phyloP scores from a whole-genome alignment of 2,329 filamentous ascomycete genomes.

The Cordyceps farinosa region DNA sequence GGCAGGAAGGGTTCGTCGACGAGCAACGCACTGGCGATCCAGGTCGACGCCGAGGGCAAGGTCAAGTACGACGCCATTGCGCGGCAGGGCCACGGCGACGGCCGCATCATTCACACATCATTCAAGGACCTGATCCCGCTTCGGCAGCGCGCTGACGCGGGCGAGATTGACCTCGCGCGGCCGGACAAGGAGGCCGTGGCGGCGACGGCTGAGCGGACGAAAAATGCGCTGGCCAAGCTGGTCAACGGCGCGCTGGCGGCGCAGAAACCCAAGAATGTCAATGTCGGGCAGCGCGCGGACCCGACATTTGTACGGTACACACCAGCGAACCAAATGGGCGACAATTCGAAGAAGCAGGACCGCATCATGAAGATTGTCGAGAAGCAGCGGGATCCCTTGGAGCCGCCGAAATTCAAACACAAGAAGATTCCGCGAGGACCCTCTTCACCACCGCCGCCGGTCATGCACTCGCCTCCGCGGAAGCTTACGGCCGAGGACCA shows the following conservation, averaged over 20 bases:
- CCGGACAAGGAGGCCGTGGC: conserved; percentile 82
- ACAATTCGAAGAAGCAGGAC: conserved; percentile 79
- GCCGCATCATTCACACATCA: conserved; percentile 83
- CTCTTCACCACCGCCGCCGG: conserved; percentile 84
- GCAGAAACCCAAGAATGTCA: conserved; percentile 94
- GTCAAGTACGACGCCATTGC: conserved; percentile 97
- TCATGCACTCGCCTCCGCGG: conserved; percentile 90
- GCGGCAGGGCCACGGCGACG: conserved; percentile 78
- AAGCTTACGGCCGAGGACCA: conserved; percentile 97
- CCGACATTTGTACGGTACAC: conserved; percentile 95
- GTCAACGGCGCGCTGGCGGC: conserved; percentile 83
- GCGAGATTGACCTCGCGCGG: conserved; percentile 81
- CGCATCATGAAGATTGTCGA: conserved; percentile 98
- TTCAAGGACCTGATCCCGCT: conserved; percentile 97
- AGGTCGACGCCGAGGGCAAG: conserved; percentile 87
- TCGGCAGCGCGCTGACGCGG: conserved; percentile 86
- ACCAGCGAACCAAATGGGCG: conserved; percentile 94
- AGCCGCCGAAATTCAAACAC: conserved; percentile 97
- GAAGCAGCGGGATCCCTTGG: conserved; percentile 88
- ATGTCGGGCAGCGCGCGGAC: conserved; percentile 73
- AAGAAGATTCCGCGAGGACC: conserved; percentile 96
- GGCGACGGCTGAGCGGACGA: conserved; percentile 82
- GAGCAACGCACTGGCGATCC: conserved; percentile 86
- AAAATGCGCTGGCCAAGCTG: conserved; percentile 75
- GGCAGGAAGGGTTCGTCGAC: conserved; percentile 69